Percentiles rank a stretch among this genome's conserved stretches.
phyloP scores from a whole-genome alignment of 768 basidiomycete species.

The Tricholoma matsutake region DNA sequence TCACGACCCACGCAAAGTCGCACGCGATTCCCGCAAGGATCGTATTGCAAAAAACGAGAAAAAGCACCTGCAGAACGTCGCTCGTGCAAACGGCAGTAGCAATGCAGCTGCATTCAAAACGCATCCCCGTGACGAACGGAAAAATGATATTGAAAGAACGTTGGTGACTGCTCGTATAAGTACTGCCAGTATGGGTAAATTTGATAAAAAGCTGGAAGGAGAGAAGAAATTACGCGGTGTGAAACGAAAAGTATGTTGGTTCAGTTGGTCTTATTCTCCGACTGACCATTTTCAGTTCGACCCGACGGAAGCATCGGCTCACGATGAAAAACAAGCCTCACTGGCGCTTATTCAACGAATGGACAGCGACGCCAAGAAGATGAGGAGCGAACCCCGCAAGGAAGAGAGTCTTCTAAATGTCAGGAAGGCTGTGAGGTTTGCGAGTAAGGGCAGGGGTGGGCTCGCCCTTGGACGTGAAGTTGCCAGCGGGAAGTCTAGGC shows the following conservation, averaged over 20 bases:
- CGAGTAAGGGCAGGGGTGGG: constrained; percentile 67
- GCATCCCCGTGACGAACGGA: constrained; percentile 47
- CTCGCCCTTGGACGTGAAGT: constrained; percentile 50
- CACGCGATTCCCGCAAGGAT: constrained; percentile 76
- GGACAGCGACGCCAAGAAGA: constrained; percentile 69
- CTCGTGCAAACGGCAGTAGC: constrained; percentile 40
- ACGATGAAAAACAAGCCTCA: constrained; percentile 68
- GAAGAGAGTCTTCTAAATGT: constrained; percentile 71
- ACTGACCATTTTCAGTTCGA: constrained; percentile 62
- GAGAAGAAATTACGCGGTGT: constrained; percentile 86
- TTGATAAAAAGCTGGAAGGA: constrained; percentile 86
- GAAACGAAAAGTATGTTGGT: constrained; percentile 81
- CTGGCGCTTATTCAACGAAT: constrained; percentile 75
- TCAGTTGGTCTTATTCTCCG: neutral
- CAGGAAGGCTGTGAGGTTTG: constrained; percentile 81
- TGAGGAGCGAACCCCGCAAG: constrained; percentile 40
- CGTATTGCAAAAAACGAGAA: constrained; percentile 82
- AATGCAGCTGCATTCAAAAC: constrained; percentile 15
- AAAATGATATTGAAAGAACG: constrained; percentile 71
- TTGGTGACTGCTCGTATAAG: constrained; percentile 75
- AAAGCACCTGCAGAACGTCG: constrained; percentile 69
- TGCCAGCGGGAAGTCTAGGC: constrained; percentile 23
- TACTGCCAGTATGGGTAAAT: constrained; percentile 95
- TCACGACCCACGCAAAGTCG: constrained; percentile 73
- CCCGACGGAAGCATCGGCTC: constrained; percentile 63